Base-by-base conservation (phyloP, 164 flowering plant species). In the Vitis vinifera region DNA sequence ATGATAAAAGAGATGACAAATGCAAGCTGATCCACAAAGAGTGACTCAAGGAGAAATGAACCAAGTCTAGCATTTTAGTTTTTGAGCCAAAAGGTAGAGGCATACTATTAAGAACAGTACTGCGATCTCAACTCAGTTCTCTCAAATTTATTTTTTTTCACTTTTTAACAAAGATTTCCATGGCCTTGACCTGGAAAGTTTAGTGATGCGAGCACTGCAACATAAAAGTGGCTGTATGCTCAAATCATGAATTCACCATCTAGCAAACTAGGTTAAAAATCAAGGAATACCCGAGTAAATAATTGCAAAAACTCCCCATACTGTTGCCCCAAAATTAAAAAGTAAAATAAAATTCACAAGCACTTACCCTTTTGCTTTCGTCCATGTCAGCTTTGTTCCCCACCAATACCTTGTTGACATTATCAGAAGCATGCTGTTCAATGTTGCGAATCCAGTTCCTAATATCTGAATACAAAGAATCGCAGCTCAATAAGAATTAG, bases 361-460 rank as follows among this genome's bases (percentile, higher is more conserved):
- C 10, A 68, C 73, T 2, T 52, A 81, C 85, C 85, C 85, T 71
- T 62, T 76, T 79, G 78, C 82, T 79, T 59, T 81, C 82, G 59
- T 81, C 82, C 82, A 81, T 79, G 77, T 79, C 82, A 63, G 80
- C 82, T 69, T 79, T 79, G 78, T 81, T 81, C n/a, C 82, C 85
- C 14, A 77, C 78, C 62, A 81, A 70, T 60, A 81, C 74, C 73
- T 78, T 81, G 74, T 76, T 81, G 29, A 78, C 81, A 65, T 78
- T 74, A 51, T 78, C 81, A 64, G 81, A 78, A 63, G 81, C 81
- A 78, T 78, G 81, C 19, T 78, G 77, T 59, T 77, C 80, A 77
- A 77, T 78, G 68, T 78, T 78, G 70, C 78, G 78, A 50, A 78
- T 78, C 81, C 78, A 78, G 66, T 78, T 78, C 59, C 73, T 74